A percentile compares a stretch with the other conserved stretches of the same genome.
phyloP scores from a whole-genome alignment of 2,329 filamentous ascomycete species.

The Blastomyces gilchristii region DNA sequence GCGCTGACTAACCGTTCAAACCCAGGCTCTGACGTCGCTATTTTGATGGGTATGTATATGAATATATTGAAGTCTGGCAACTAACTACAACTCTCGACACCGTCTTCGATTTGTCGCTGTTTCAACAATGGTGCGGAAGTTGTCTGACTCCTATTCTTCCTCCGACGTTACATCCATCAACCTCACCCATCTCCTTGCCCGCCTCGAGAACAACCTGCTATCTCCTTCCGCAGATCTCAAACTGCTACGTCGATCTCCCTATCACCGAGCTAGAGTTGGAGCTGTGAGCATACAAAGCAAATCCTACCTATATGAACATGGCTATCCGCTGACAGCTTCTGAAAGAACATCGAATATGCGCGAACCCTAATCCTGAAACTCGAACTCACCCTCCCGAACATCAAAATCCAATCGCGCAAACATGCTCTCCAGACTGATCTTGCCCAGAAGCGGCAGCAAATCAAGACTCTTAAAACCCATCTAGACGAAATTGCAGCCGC shows the following conservation, averaged over 20 bases:
- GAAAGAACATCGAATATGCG: conserved; percentile 38
- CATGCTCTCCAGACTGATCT: conserved; percentile 34
- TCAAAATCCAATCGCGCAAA: conserved; percentile 31
- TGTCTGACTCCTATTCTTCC: conserved; percentile 15
- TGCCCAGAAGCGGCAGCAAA: conserved; percentile 27
- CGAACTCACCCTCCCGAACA: conserved; percentile 31
- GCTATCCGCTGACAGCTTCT: not conserved
- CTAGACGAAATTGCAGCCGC: conserved; percentile 25
- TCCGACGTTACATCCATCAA: conserved; percentile 28
- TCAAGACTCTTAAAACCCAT: conserved; percentile 25
- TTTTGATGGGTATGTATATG: not conserved
- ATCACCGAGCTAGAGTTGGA: conserved; percentile 34
- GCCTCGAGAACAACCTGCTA: conserved; percentile 36
- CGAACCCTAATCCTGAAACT: conserved; percentile 33
- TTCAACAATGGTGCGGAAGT: conserved; percentile 13
- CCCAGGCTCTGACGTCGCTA: not conserved
- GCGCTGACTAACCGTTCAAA: not conserved
- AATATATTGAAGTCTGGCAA: not conserved
- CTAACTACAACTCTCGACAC: not conserved
- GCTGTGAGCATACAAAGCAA: conserved; percentile 23
- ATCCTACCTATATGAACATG: not conserved
- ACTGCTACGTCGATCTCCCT: conserved; percentile 30
- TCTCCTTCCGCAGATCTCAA: conserved; percentile 30
- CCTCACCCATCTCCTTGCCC: conserved; percentile 33
- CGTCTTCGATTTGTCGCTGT: not conserved